Base-by-base conservation (phyloP, 2,329 filamentous ascomycete genomes). In the Trichoderma gracile region DNA sequence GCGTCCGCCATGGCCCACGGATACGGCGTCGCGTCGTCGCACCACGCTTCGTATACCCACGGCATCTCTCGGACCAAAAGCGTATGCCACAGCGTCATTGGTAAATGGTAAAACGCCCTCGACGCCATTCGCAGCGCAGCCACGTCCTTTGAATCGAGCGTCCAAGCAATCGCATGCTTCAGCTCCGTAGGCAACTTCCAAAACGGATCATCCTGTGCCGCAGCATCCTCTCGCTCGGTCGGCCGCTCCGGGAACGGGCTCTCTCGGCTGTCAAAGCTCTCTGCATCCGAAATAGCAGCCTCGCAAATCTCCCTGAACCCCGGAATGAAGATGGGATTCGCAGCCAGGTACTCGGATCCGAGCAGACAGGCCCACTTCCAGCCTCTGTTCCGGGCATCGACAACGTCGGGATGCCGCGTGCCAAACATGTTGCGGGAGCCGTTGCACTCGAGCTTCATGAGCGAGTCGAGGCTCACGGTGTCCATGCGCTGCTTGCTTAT, bases 401-500 rank as follows among this genome's bases (percentile, higher is more conserved):
- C 17, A 19, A 64, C 47, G 12, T 62, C 63, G 6, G 59, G 33
- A 38, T 61, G 57, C 9, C 47, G 50, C 10, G 62, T 47, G 3
- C 57, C 55, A 52, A 64, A 64, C 10, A 21, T 30, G 23, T 58
- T 47, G 1, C 25, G 27, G 6, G 33, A 47, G 5, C 25, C 19
- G 5, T 33, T 40, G 19, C 43, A 46, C 27, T 52, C 40, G 2
- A 62, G 49, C n/a, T 66, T 40, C 2, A 58, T 62, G 10, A 74
- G 43, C 0, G 67, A 67, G 1, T 68, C 50, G 0, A 73, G 10
- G 30, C 71, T 71, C 2, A 74, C 56, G 0, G 23, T 50, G 0
- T 68, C 2, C 69, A 66, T 6, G 40, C 21, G 3, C 70, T 25
- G 1, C 67, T 71, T 0, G 68, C 73, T n/a, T 25, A 62, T 56